Percentiles rank a stretch among this genome's conserved stretches.
phyloP scores from a whole-genome alignment of 345 rosid genomes.

The Toxicodendron radicans region DNA sequence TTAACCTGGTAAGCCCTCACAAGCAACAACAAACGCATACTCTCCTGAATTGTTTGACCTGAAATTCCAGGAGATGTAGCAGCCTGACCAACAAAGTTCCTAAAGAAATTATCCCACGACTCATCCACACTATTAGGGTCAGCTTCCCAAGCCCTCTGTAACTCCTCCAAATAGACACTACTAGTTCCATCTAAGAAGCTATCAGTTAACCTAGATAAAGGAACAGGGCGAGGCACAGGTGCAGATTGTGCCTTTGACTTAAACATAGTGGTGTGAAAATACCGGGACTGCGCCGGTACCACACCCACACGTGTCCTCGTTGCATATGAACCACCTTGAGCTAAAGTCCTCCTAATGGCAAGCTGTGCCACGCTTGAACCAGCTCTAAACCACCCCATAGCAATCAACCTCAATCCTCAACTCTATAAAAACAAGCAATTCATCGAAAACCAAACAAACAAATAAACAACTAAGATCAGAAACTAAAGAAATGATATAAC shows the following conservation, averaged over 20 bases:
- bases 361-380: conserved; percentile 58
- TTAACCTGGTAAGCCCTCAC: conserved; percentile 87
- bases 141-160: conserved; percentile 81
- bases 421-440: neutral
- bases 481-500: neutral
- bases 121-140: conserved; percentile 77
- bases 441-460: conserved; percentile 3
- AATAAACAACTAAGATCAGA: neutral
- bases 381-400: conserved; percentile 73
- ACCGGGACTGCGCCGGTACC: conserved; percentile 41
- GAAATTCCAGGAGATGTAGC: conserved; percentile 71
- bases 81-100: conserved; percentile 81
- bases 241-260: conserved; percentile 60
- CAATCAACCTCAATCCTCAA: conserved; percentile 29
- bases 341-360: conserved; percentile 61
- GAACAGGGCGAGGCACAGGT: conserved; percentile 75
- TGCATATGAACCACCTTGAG: conserved; percentile 47
- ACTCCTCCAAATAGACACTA: conserved; percentile 77
- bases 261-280: conserved; percentile 53
- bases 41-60: conserved; percentile 85
- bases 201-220: conserved; percentile 74
- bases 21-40: conserved; percentile 74
- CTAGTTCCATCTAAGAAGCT: conserved; percentile 79
- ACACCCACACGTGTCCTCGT: conserved; percentile 41
- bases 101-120: conserved; percentile 82